Base-by-base conservation (phyloP, 441 rosid genomes). In the Isatis lusitanica region DNA sequence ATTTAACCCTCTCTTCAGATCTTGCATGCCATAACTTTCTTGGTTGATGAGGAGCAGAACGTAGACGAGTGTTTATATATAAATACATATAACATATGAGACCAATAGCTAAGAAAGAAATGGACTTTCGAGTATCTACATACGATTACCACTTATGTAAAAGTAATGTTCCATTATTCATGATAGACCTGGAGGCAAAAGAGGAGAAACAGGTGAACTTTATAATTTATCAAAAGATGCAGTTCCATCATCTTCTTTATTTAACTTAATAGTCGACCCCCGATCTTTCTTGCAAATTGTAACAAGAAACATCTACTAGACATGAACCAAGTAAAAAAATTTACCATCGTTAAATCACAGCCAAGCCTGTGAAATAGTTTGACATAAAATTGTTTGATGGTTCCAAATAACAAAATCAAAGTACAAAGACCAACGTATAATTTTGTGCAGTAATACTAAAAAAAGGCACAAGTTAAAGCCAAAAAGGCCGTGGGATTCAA, bases 371-470 rank as follows among this genome's bases (percentile, higher is more conserved):
- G 10, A 39, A 39, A 38, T 38, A 17, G 28, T 24, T 24, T 70
- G 51, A n/a, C 59, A 42, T 4, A 30, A 6, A 55, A 16, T 43
- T 47, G 67, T 57, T 39, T 48, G 17, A 58, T 48, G 16, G 40
- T 58, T 58, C 62, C 61, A 66, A 58, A 38, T 26, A 48, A 12
- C 4, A 36, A 47, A 57, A 13, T 44, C 33, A 18, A 26, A 74
- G 66, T 28, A 66, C 35, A 36, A 58, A 64, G 51, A 66, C 36
- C 33, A 64, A 55, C 46, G 66, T 76, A 57, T 76, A 47, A 9
- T 68, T 62, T 53, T 62, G 74, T 75, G 74, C 65, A 62, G 68
- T 59, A 40, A 9, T 13, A 30, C 17, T 64, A 7, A 4, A 15
- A 60, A 47, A n/a, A 18, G 13, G 2, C 43, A 56, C 11, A 18